These are phyloP conservation scores for Yamadazyma blattariae DNA, from an alignment of 1,139 yeast species.

Conservation along the genomic window DNA sequence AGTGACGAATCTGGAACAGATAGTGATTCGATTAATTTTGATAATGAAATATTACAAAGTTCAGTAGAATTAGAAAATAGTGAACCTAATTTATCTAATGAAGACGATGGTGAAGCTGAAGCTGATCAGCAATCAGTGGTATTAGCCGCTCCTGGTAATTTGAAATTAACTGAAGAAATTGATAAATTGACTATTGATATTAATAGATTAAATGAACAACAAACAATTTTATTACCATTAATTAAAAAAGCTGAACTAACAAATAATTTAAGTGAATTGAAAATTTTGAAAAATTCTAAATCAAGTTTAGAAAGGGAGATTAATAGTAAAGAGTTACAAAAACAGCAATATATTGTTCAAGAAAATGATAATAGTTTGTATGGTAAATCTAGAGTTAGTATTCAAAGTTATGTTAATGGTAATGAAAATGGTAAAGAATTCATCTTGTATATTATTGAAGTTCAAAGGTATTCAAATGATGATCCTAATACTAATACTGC, in stretches of 20 bases:
- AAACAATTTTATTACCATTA: conserved; percentile 61
- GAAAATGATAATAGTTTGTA: conserved; percentile 77
- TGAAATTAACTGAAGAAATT: conserved; percentile 68
- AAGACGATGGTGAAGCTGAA: conserved; percentile 5
- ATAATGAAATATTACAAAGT: conserved; percentile 14
- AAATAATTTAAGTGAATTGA: conserved; percentile 66
- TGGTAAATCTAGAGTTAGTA: conserved; percentile 63
- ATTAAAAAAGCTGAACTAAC: conserved; percentile 79
- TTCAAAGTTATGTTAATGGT: conserved; percentile 64
- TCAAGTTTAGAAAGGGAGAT: conserved; percentile 67
- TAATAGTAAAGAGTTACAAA: conserved; percentile 65
- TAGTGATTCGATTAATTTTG: conserved; percentile 26
- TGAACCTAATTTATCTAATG: conserved; percentile 1
- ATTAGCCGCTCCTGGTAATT: conserved; percentile 68
- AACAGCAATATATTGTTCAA: conserved; percentile 79
- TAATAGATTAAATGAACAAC: conserved; percentile 60
- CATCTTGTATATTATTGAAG: conserved; percentile 73
- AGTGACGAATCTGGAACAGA: conserved; percentile 36
- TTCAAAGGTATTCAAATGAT: conserved; percentile 51
- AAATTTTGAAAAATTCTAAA: conserved; percentile 65
- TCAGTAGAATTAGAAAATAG: conserved; percentile 8
- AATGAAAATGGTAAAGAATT: conserved; percentile 58
- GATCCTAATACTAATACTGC: conserved; percentile 52
- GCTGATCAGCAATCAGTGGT: conserved; percentile 22
- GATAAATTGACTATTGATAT: conserved; percentile 54